These are phyloP conservation scores for Marasmius oreades DNA, from an alignment of 1,284 basidiomycete species.

Conservation along the genomic window DNA sequence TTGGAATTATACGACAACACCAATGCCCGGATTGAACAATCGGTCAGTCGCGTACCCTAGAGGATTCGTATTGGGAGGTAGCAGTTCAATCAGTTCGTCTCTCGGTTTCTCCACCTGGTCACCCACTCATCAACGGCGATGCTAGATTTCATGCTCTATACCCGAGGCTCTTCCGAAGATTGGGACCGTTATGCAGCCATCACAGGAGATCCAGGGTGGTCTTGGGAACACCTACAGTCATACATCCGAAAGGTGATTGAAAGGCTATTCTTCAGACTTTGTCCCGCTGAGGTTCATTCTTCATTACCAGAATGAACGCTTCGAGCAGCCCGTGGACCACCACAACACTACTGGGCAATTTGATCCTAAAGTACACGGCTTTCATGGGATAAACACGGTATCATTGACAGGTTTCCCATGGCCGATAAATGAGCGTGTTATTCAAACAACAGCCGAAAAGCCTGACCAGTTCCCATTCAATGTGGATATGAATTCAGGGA, in stretches of 20 bases:
- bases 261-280: background rate
- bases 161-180: conserved; percentile 36
- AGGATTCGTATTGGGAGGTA: conserved; percentile 35
- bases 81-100: conserved; percentile 33
- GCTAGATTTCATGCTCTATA: conserved; percentile 38
- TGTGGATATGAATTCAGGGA: conserved; percentile 18
- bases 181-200: conserved; percentile 34
- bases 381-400: conserved; percentile 12
- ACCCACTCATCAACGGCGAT: background rate
- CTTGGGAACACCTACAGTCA: conserved; percentile 33
- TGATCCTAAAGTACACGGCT: conserved; percentile 14
- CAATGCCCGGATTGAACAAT: conserved; percentile 27
- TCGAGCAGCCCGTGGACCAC: conserved; percentile 1
- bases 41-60: conserved; percentile 26
- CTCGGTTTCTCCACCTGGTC: background rate
- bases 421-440: conserved; percentile 10
- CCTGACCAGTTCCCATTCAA: conserved; percentile 17
- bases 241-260: conserved; percentile 31
- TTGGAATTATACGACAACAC: conserved; percentile 33
- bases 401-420: conserved; percentile 6
- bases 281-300: background rate
- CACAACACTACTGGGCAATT: conserved; percentile 11
- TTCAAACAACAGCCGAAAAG: conserved; percentile 13
- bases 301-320: conserved; percentile 9
- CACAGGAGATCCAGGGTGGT: conserved; percentile 37